Percentiles rank a stretch among this genome's conserved stretches.
Evolutionary conservation across 306 rosid genomes (phyloP).

Genomic region (Abrus pulchellus): DNA sequence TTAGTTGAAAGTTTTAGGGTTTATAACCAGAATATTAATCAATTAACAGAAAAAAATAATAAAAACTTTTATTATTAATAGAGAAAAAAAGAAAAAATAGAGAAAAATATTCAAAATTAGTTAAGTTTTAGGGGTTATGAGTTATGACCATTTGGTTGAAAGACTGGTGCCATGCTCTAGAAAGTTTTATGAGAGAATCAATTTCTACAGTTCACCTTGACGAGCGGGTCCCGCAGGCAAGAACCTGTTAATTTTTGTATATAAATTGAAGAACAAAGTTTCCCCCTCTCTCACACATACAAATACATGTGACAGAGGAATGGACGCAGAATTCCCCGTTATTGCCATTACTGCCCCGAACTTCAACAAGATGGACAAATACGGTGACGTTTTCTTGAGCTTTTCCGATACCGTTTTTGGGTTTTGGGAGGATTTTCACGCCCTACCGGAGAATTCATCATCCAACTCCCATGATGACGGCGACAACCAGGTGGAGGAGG

Average conservation of each 20-base stretch:
- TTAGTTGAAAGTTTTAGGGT: too few relatives aligned
- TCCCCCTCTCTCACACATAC: not conserved
- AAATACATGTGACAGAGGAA: not conserved
- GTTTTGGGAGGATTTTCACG: slow-evolving; percentile 60
- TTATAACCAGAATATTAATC: too few relatives aligned
- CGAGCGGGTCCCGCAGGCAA: slow-evolving; percentile 12
- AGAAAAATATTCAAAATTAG: not conserved
- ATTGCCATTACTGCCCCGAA: slow-evolving; percentile 3
- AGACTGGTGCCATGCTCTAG: not conserved
- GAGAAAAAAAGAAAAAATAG: too few relatives aligned
- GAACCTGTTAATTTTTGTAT: not conserved
- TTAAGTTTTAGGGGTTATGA: not conserved
- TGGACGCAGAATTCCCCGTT: not conserved
- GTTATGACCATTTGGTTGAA: not conserved
- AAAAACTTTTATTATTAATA: too few relatives aligned
- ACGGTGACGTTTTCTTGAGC: slow-evolving; percentile 39
- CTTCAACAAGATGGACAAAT: not conserved
- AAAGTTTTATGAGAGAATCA: not conserved
- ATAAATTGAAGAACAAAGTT: slow-evolving; percentile 27
- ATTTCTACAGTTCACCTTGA: not conserved
- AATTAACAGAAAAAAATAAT: too few relatives aligned
- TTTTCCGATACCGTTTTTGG: slow-evolving; percentile 68
- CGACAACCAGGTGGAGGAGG: slow-evolving; percentile 48
- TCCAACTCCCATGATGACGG: slow-evolving; percentile 45
- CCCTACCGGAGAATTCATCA: slow-evolving; percentile 53